phyloP scores from a whole-genome alignment of 164 flowering plant species.

The Tinospora cordifolia region DNA sequence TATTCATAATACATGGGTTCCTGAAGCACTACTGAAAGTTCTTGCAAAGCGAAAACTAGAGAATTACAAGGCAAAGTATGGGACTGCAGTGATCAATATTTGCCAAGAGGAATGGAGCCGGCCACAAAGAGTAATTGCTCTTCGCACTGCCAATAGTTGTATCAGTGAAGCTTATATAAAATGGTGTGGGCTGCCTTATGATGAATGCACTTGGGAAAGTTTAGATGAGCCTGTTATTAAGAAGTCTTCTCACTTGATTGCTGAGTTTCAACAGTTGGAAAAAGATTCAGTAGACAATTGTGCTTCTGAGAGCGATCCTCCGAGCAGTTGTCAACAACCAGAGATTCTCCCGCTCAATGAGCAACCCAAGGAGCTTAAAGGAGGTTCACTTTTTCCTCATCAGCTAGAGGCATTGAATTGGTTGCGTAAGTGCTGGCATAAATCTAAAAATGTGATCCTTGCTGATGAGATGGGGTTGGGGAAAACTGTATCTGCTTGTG shows the following conservation, averaged over 20 bases:
- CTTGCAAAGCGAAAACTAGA: slow-evolving; percentile 89
- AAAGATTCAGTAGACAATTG: slow-evolving; percentile 45
- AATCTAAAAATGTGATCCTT: slow-evolving; percentile 85
- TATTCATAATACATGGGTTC: slow-evolving; percentile 79
- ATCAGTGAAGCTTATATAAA: slow-evolving; percentile 62
- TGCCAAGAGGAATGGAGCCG: slow-evolving; percentile 81
- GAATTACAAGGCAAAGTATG: slow-evolving; percentile 87
- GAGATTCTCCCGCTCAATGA: slow-evolving; percentile 62
- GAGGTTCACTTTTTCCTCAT: slow-evolving; percentile 90
- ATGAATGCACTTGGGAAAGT: slow-evolving; percentile 98
- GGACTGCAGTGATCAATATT: slow-evolving; percentile 62
- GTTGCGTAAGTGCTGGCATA: slow-evolving; percentile 93
- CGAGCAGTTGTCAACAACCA: slow-evolving; percentile 24
- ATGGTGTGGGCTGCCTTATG: slow-evolving; percentile 90
- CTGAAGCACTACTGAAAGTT: slow-evolving; percentile 71
- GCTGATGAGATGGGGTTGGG: slow-evolving; percentile 99
- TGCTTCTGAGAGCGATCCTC: slow-evolving; percentile 25
- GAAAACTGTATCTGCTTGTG: slow-evolving; percentile 92
- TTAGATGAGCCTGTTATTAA: slow-evolving; percentile 58
- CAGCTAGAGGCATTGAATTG: slow-evolving; percentile 98
- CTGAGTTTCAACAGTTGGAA: slow-evolving; percentile 57
- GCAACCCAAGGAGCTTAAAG: slow-evolving; percentile 84
- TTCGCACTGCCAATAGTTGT: slow-evolving; percentile 45
- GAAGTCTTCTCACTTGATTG: slow-evolving; percentile 44
- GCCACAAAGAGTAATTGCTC: slow-evolving; percentile 80